Conservation (phyloP, 208 protist species). For the Ichthyophonus hoferi region DNA sequence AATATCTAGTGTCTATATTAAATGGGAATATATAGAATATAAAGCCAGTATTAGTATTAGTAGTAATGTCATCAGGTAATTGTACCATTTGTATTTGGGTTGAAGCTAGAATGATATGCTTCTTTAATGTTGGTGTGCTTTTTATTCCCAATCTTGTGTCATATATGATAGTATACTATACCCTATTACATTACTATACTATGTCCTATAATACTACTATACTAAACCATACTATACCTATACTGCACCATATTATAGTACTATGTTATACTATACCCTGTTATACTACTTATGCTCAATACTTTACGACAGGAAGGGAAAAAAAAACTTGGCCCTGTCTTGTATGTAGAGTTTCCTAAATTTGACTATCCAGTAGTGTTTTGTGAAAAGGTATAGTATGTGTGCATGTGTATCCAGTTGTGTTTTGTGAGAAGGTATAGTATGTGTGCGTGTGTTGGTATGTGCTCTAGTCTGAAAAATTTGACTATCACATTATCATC, state of each 20-base stretch:
- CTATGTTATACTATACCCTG: background rate
- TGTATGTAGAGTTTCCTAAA: conserved; percentile 26
- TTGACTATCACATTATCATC: too few relatives aligned
- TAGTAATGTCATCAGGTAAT: too few relatives aligned
- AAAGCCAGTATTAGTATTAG: too few relatives aligned
- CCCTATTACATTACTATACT: background rate
- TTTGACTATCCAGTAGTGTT: conserved; percentile 32
- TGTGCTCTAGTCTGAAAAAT: too few relatives aligned
- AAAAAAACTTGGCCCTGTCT: conserved; percentile 9
- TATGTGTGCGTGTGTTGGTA: too few relatives aligned
- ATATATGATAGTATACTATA: background rate
- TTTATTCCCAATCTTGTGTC: background rate
- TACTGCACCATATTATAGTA: background rate
- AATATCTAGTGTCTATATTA: too few relatives aligned
- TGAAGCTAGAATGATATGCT: too few relatives aligned
- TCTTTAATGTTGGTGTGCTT: background rate
- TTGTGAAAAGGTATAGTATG: background rate
- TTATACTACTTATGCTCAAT: background rate
- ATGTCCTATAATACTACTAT: background rate
- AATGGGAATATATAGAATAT: too few relatives aligned
- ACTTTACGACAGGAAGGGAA: background rate
- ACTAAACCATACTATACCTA: background rate
- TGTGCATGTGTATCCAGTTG: conserved; percentile 25
- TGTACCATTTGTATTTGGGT: too few relatives aligned
- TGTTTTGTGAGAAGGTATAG: conserved; percentile 4